A percentile compares a stretch with the other conserved stretches of the same genome.
Evolutionary conservation across 768 basidiomycete species (phyloP).

Genomic region (Xerocomellus amylosporus): DNA sequence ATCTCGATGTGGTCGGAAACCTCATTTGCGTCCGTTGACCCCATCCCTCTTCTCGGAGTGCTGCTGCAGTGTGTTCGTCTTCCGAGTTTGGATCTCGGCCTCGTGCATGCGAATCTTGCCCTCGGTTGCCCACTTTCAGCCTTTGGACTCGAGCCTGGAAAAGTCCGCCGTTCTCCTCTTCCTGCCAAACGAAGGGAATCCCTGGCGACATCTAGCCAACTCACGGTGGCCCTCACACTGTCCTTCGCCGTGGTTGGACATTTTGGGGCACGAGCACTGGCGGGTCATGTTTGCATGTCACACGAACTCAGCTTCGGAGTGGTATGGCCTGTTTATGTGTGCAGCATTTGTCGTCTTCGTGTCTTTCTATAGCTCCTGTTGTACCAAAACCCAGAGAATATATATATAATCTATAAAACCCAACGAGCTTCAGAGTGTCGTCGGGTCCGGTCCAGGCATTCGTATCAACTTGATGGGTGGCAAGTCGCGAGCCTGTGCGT

Average conservation of each 20-base stretch:
- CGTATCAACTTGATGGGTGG: neutral
- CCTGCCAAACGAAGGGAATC: neutral
- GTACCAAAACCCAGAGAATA: conserved; percentile 13
- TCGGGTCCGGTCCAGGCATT: neutral
- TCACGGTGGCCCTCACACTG: neutral
- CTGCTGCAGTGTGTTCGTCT: conserved; percentile 9
- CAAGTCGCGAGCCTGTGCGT: neutral
- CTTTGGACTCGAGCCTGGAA: neutral
- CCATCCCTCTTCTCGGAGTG: neutral
- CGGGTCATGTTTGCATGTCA: conserved; percentile 1
- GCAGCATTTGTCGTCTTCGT: conserved; percentile 1
- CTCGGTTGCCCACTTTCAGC: neutral
- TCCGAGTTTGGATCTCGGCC: conserved; percentile 10
- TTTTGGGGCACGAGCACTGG: neutral
- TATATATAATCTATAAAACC: neutral
- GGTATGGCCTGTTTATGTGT: conserved; percentile 7
- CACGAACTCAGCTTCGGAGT: conserved; percentile 9
- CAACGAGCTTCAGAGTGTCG: neutral
- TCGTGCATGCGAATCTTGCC: conserved; percentile 7
- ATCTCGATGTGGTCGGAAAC: conserved; percentile 12
- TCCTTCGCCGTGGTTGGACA: neutral
- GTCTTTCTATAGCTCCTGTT: conserved; percentile 5
- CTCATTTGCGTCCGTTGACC: conserved; percentile 3
- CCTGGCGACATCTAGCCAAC: neutral
- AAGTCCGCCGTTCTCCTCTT: neutral